These are phyloP conservation scores for Lentinula sp. DNA, from an alignment of 768 basidiomycete genomes.

Conservation along the genomic window DNA sequence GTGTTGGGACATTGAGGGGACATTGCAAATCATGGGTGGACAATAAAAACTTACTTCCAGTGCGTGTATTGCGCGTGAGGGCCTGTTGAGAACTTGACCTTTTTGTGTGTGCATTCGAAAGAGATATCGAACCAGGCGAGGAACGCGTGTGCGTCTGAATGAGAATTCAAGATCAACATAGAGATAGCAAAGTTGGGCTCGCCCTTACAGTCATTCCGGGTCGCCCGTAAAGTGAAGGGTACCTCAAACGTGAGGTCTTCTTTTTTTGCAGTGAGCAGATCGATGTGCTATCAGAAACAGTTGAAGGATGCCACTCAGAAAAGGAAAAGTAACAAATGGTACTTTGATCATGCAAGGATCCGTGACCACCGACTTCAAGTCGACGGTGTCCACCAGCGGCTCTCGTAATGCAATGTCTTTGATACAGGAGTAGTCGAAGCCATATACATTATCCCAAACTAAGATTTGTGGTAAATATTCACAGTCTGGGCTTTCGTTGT, in stretches of 20 bases:
- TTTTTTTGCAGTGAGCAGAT: constrained; percentile 88
- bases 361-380: constrained; percentile 90
- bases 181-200: constrained; percentile 8
- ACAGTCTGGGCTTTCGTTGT: neutral
- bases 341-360: constrained; percentile 90
- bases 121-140: constrained; percentile 98
- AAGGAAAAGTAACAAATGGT: constrained; percentile 10
- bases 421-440: constrained; percentile 99
- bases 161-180: neutral
- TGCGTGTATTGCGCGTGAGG: constrained; percentile 96
- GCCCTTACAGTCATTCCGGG: constrained; percentile 82
- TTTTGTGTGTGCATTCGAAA: constrained; percentile 95
- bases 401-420: constrained; percentile 97
- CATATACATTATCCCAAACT: constrained; percentile 99
- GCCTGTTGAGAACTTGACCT: constrained; percentile 93
- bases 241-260: constrained; percentile 87
- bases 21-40: neutral
- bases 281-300: constrained; percentile 57
- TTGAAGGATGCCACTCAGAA: neutral
- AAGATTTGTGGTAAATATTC: neutral
- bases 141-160: constrained; percentile 90
- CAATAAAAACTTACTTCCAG: constrained; percentile 71
- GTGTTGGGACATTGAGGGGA: neutral
- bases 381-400: constrained; percentile 98
- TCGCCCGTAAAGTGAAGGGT: constrained; percentile 74